These are phyloP conservation scores for Kalaharituber pfeilii DNA, from an alignment of 2,329 filamentous ascomycete genomes.

Conservation along the genomic window DNA sequence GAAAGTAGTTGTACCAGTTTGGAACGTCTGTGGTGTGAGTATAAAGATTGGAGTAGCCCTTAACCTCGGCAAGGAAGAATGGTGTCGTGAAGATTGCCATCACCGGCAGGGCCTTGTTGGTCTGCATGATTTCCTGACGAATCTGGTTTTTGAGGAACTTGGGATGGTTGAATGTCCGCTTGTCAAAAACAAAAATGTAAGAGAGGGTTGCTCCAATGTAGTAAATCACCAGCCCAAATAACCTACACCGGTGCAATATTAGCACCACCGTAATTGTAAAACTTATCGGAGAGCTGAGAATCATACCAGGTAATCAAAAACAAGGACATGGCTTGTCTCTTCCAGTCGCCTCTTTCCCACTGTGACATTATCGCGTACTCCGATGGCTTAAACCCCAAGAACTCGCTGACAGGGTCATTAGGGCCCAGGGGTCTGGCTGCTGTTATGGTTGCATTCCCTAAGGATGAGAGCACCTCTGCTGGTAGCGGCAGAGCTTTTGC, in stretches of 20 bases:
- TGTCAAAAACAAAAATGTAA: constrained; percentile 81
- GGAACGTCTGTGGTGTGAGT: constrained; percentile 60
- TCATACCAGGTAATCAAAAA: constrained; percentile 70
- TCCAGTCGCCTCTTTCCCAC: constrained; percentile 59
- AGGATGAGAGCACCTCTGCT: constrained; percentile 27
- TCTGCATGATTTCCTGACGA: constrained; percentile 64
- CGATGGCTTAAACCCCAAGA: constrained; percentile 51
- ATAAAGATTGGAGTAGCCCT: constrained; percentile 75
- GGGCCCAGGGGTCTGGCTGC: constrained; percentile 42
- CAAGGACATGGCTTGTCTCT: constrained; percentile 55
- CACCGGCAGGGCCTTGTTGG: constrained; percentile 55
- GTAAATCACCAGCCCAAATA: constrained; percentile 73
- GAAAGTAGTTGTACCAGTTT: constrained; percentile 56
- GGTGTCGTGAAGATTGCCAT: constrained; percentile 71
- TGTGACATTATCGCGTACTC: constrained; percentile 63
- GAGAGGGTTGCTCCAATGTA: constrained; percentile 69
- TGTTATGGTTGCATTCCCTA: constrained; percentile 36
- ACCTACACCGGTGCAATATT: constrained; percentile 35
- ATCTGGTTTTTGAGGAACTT: constrained; percentile 94
- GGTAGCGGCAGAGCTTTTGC: constrained; percentile 48
- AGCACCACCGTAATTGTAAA: constrained; percentile 3
- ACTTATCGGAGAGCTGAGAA: neutral
- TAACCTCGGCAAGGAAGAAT: constrained; percentile 67
- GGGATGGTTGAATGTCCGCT: constrained; percentile 71
- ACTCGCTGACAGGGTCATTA: constrained; percentile 56